These are phyloP conservation scores for Macadamia tetraphylla DNA, from an alignment of 164 flowering plant species.

Conservation along the genomic window DNA sequence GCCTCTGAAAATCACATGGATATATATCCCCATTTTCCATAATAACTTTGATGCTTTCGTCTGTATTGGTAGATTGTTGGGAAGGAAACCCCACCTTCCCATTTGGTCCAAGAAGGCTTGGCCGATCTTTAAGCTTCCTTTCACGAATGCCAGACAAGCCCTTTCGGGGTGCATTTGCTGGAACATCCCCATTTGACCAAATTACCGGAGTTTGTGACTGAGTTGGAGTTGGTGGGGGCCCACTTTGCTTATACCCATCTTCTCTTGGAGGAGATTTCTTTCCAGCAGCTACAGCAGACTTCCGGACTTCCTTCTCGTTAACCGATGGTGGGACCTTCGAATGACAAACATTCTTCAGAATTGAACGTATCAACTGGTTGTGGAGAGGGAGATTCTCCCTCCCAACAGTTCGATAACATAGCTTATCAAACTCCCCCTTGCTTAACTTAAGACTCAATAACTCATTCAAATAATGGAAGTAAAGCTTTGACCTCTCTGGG, in stretches of 20 bases:
- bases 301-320: slow-evolving; percentile 31
- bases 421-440: slow-evolving; percentile 73
- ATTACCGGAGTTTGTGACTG: slow-evolving; percentile 31
- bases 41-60: slow-evolving; percentile 34
- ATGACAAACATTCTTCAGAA: slow-evolving; percentile 74
- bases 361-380: slow-evolving; percentile 72
- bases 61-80: slow-evolving; percentile 28
- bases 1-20: slow-evolving; percentile 54
- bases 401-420: slow-evolving; percentile 59
- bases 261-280: slow-evolving; percentile 37
- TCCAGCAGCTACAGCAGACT: slow-evolving; percentile 19
- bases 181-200: slow-evolving; percentile 74
- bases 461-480: slow-evolving; percentile 59
- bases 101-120: slow-evolving; percentile 72
- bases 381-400: slow-evolving; percentile 74
- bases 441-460: slow-evolving; percentile 69
- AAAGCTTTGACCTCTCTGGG: slow-evolving; percentile 60
- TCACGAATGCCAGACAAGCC: slow-evolving; percentile 61
- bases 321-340: slow-evolving; percentile 61
- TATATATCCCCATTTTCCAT: slow-evolving; percentile 62
- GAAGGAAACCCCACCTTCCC: slow-evolving; percentile 49
- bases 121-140: slow-evolving; percentile 55
- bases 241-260: slow-evolving; percentile 45
- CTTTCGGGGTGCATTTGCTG: slow-evolving; percentile 63
- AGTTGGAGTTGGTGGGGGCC: slow-evolving; percentile 22